These are phyloP conservation scores for Dendrocalamus latiflorus DNA, from an alignment of 202 grass and related monocot genomes.

Conservation along the genomic window DNA sequence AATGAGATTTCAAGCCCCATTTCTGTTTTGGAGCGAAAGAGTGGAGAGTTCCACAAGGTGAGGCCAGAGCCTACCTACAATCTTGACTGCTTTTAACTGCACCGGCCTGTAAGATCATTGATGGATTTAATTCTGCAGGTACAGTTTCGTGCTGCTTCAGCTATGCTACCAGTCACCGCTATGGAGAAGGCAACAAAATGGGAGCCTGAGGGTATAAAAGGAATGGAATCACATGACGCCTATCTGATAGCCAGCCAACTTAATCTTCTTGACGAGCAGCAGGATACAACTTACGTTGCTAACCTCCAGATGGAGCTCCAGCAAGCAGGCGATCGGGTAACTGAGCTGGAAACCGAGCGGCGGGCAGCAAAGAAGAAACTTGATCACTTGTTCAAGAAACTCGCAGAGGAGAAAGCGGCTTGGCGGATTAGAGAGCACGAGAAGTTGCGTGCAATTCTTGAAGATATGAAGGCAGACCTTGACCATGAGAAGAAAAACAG, in stretches of 20 bases:
- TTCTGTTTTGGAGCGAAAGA: conserved; percentile 77
- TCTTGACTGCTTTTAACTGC: not conserved
- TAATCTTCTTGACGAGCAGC: conserved; percentile 60
- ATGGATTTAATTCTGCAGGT: conserved; percentile 10
- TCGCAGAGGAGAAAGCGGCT: too few species aligned
- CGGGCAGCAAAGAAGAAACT: conserved; percentile 79
- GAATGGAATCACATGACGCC: conserved; percentile 59
- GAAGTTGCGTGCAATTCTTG: too few species aligned
- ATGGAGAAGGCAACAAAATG: conserved; percentile 98
- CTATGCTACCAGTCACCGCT: conserved; percentile 41
- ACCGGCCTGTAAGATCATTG: not conserved
- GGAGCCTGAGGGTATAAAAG: conserved; percentile 66
- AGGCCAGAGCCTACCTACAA: not conserved
- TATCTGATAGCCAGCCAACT: conserved; percentile 68
- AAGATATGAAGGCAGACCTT: conserved; percentile 74
- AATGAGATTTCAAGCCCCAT: conserved; percentile 85
- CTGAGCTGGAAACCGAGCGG: conserved; percentile 68
- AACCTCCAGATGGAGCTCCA: conserved; percentile 69
- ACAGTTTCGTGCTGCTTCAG: conserved; percentile 27
- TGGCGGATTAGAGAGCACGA: too few species aligned
- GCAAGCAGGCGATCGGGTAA: conserved; percentile 53
- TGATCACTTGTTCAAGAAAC: conserved; percentile 77
- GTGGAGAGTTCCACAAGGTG: conserved; percentile 72
- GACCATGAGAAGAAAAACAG: conserved; percentile 81
- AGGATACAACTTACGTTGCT: conserved; percentile 49